Conservation (phyloP, 2,329 filamentous ascomycete genomes). For the Immersiporthe knoxdaviesiana region DNA sequence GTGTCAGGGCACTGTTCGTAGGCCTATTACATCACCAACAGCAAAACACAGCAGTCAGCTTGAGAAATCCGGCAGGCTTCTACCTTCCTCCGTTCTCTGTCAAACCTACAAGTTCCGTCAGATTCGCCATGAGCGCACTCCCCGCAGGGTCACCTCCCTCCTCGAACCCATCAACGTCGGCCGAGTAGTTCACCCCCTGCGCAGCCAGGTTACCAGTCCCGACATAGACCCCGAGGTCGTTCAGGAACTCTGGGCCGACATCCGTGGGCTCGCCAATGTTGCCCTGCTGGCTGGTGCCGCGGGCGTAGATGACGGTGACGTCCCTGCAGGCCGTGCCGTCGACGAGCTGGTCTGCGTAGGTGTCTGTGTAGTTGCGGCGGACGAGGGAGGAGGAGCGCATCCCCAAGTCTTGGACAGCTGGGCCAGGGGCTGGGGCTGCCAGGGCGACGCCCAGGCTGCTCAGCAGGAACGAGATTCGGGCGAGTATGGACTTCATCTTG, state of each 20-base stretch:
- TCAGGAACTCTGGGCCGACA: slow-evolving; percentile 35
- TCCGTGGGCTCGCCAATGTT: slow-evolving; percentile 28
- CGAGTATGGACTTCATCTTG: slow-evolving; percentile 19
- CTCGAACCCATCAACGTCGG: slow-evolving; percentile 33
- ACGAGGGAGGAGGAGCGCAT: slow-evolving; percentile 3
- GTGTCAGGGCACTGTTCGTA: slow-evolving; percentile 42
- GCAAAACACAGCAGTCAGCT: not conserved
- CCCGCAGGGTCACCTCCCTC: slow-evolving; percentile 34
- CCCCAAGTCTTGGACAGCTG: not conserved
- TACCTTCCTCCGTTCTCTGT: not conserved
- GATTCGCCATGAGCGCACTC: slow-evolving; percentile 23
- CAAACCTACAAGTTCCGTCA: slow-evolving; percentile 19
- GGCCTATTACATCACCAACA: slow-evolving; percentile 19
- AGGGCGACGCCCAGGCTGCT: slow-evolving; percentile 4
- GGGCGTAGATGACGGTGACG: slow-evolving; percentile 28
- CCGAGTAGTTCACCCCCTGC: slow-evolving; percentile 37
- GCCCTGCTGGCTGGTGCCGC: slow-evolving; percentile 26
- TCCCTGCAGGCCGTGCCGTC: slow-evolving; percentile 27
- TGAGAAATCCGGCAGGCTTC: no score
- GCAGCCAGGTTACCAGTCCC: slow-evolving; percentile 31
- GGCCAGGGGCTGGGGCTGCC: not conserved
- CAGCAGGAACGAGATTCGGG: not conserved
- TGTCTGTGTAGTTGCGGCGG: slow-evolving; percentile 15
- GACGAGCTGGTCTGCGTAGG: slow-evolving; percentile 23
- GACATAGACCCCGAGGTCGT: slow-evolving; percentile 31